Conservation (phyloP, 2,329 filamentous ascomycete species). For the Fusarium sp. region DNA sequence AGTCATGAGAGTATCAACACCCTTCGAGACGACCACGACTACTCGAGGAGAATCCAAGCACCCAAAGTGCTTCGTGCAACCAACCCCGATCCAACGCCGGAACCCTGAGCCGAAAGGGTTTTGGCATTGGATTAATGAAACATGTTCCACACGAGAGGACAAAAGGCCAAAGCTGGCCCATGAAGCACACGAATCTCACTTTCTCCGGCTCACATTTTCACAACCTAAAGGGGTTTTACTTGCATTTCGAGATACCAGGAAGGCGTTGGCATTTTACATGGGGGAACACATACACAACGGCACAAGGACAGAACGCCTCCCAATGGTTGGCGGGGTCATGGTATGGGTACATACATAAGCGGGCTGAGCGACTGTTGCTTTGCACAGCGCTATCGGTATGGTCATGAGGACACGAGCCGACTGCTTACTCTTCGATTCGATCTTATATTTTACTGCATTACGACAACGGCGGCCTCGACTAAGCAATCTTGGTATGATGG, state of each 20-base stretch:
- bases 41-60: conserved; percentile 68
- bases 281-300: conserved; percentile 37
- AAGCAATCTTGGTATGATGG: conserved; percentile 1
- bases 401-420: conserved; percentile 35
- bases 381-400: conserved; percentile 34
- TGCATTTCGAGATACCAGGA: conserved; percentile 55
- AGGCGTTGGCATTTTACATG: conserved; percentile 50
- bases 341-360: conserved; percentile 38
- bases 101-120: conserved; percentile 10
- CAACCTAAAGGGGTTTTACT: conserved; percentile 40
- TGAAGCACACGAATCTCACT: conserved; percentile 49
- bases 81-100: conserved; percentile 66
- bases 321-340: conserved; percentile 24
- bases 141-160: conserved; percentile 31
- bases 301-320: conserved; percentile 28
- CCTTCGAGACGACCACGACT: conserved; percentile 72
- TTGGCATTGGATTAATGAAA: conserved; percentile 25
- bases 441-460: conserved; percentile 33
- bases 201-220: conserved; percentile 41
- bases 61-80: conserved; percentile 69
- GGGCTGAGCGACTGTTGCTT: conserved; percentile 21
- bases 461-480: conserved; percentile 28
- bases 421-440: conserved; percentile 37
- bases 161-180: conserved; percentile 43
- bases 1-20: conserved; percentile 73